Evolutionary conservation across 768 basidiomycete genomes (phyloP).

Genomic region (Lactarius evosmus): DNA sequence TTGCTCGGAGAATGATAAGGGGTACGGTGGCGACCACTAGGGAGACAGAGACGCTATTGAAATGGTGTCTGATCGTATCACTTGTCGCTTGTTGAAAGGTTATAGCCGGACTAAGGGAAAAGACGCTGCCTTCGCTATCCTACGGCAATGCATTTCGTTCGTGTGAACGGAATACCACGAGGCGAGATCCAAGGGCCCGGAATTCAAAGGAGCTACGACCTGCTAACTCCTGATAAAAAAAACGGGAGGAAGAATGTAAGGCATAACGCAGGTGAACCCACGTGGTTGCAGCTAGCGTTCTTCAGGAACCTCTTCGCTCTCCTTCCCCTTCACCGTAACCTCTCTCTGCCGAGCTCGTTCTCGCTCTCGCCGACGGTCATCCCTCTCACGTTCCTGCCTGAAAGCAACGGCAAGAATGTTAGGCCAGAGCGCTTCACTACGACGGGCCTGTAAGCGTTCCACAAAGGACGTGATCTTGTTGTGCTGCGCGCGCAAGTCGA

Average conservation of each 20-base stretch:
- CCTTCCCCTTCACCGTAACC: constrained; percentile 12
- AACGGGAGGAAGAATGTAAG: constrained; percentile 8
- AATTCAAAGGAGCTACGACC: constrained; percentile 12
- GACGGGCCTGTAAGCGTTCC: constrained; percentile 27
- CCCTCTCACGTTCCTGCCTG: constrained; percentile 27
- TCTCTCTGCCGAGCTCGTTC: constrained; percentile 16
- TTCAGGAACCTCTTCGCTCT: constrained; percentile 17
- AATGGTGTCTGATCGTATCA: not conserved
- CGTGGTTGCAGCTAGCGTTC: constrained; percentile 10
- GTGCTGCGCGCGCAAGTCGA: constrained; percentile 31
- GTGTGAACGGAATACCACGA: constrained; percentile 14
- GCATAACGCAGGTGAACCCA: constrained; percentile 14
- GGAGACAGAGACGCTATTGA: not conserved
- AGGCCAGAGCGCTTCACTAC: constrained; percentile 27
- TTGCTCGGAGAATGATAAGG: constrained; percentile 13
- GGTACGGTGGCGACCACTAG: not conserved
- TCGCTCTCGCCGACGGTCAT: constrained; percentile 22
- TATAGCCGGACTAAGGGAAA: not conserved
- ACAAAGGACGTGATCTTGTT: constrained; percentile 31
- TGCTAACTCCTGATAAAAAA: constrained; percentile 22
- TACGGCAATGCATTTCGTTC: constrained; percentile 4
- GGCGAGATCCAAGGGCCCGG: constrained; percentile 6
- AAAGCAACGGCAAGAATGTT: constrained; percentile 28
- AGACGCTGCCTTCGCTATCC: constrained; percentile 5
- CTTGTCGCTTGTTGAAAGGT: not conserved